Base-by-base conservation (phyloP, 2,329 filamentous ascomycete genomes). In the Pseudogymnoascus sp. region DNA sequence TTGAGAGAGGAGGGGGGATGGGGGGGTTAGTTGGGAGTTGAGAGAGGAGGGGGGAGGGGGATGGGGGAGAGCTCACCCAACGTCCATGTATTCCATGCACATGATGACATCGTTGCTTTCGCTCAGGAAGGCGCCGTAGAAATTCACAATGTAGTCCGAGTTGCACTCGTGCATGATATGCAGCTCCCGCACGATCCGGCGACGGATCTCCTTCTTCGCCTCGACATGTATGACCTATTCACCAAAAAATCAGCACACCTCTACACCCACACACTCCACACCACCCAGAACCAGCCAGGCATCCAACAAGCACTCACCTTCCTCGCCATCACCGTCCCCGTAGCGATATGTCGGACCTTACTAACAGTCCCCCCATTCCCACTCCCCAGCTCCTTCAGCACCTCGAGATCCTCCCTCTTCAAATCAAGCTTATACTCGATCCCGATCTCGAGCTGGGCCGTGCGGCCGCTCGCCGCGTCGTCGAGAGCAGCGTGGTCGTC, bases 61-160 rank as follows among this genome's bases (percentile, higher is more conserved):
- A 62, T 14, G 7, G 37, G 16, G 41, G 16, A 63, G n/a, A 57
- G 80, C 90, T 77, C 83, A 98, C 95, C 95, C 95, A 75, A 93
- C 92, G 77, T 99, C 95, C 92, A 96, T 96, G 75, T 99, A 98
- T 77, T 99, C 95, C 95, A 99, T 99, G 77, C 95, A 99, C 88
- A 99, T 93, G 71, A 98, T 96, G 65, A 99, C 96, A 79, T 99
- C 95, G 74, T 96, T 93, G 67, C 92, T 92, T 73, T 96, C 90
- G 75, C 96, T 98, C 73, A 98, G 85, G 74, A 98, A 99, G 39
- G 95, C 95, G 66, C 95, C 95, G 73, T 98, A 98, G 77, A 97
- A 99, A 63, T 90, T 96, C 66, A 99, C 95, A 73, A 99, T 98
- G 76, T 96, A 93, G 66, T 95, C 90, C 21, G 91, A 97, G 73